Evolutionary conservation across 441 rosid species (phyloP).

Genomic region (Populus hybrid): DNA sequence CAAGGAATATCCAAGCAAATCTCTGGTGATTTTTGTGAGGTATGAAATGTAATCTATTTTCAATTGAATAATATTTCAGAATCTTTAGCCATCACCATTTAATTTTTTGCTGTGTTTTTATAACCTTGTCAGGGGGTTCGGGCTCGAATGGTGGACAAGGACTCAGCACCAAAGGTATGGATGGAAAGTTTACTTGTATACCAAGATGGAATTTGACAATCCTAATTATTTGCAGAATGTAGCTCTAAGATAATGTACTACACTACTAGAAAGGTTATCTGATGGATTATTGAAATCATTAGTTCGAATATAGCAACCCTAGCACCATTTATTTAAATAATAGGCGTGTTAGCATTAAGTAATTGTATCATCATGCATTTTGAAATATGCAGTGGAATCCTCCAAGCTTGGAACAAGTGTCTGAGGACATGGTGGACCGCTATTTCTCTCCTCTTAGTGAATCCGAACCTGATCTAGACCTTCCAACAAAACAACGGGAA

Average conservation of each 20-base stretch:
- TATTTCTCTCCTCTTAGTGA: conserved; percentile 61
- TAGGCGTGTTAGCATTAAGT: neutral
- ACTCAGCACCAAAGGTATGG: conserved; percentile 68
- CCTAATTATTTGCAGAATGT: neutral
- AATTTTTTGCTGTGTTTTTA: neutral
- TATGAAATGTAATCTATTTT: conserved; percentile 14
- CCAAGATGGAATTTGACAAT: neutral
- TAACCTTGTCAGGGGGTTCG: conserved; percentile 60
- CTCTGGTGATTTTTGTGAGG: conserved; percentile 74
- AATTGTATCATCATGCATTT: conserved; percentile 11
- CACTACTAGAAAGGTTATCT: neutral
- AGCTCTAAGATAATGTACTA: neutral
- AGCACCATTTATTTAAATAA: neutral
- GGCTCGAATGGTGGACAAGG: conserved; percentile 81
- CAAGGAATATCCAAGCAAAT: conserved; percentile 58
- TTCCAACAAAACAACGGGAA: conserved; percentile 76
- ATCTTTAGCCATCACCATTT: neutral
- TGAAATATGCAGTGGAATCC: conserved; percentile 77
- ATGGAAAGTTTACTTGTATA: neutral
- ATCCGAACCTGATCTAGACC: conserved; percentile 68
- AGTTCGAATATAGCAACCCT: neutral
- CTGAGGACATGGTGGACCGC: conserved; percentile 78
- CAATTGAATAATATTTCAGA: neutral
- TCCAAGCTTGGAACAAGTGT: conserved; percentile 61
- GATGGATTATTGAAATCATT: neutral